Conservation (phyloP, 768 basidiomycete species). For the Lactarius akahatsu region DNA sequence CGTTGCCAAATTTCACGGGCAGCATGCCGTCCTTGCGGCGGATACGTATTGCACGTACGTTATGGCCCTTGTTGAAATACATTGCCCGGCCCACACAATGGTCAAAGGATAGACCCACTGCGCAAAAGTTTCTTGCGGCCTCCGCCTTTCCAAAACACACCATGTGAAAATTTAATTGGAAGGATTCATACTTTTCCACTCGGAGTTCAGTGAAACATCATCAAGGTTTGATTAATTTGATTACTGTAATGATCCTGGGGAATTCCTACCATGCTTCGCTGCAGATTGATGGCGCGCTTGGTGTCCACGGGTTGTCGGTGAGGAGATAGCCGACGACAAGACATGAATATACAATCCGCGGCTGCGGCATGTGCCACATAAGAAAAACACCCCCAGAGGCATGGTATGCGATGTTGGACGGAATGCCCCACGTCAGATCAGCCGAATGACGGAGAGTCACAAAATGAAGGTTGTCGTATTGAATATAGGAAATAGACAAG, state of each 20-base stretch:
- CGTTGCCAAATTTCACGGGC: not conserved
- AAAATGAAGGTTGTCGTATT: not conserved
- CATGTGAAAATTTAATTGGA: not conserved
- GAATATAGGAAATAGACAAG: not conserved
- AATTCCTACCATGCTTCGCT: not conserved
- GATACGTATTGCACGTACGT: not conserved
- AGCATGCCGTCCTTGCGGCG: not conserved
- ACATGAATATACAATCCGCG: not conserved
- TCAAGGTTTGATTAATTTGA: conserved; percentile 11
- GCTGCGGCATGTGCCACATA: not conserved
- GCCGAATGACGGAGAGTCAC: not conserved
- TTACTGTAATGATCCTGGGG: not conserved
- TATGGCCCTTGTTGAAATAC: not conserved
- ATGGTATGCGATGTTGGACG: not conserved
- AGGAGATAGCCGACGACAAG: not conserved
- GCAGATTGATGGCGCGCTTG: not conserved
- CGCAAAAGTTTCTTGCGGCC: not conserved
- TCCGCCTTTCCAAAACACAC: not conserved
- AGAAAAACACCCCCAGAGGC: not conserved
- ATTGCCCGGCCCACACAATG: not conserved
- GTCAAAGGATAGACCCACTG: not conserved
- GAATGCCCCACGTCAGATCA: not conserved
- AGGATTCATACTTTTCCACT: not conserved
- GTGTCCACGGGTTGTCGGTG: not conserved
- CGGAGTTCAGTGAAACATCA: not conserved